Base-by-base conservation (phyloP, 768 basidiomycete genomes). In the Leucogyrophana mollusca region DNA sequence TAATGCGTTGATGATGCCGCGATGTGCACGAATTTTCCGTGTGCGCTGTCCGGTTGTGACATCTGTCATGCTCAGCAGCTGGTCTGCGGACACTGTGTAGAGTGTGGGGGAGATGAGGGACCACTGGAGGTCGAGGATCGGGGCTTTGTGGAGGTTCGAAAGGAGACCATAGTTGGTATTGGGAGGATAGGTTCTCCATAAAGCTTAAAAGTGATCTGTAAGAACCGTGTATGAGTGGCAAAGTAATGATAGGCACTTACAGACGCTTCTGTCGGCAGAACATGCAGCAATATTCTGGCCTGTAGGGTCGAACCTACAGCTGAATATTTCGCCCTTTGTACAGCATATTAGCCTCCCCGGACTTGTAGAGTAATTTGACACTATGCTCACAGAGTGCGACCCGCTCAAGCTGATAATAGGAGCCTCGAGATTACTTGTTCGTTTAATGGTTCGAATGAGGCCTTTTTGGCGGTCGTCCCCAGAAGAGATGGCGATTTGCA, bases 201-300 rank as follows among this genome's bases (percentile, higher is more conserved):
- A 65, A 0, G 93, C 90, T 93, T 39, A 95, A 65, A 0, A 92
- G 90, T 93, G 47, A 41, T 16, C 23, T 39, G 34, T 37, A 23
- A 36, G 40, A 38, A 24, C 21, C 45, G 34, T 10, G 34, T 23
- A 46, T 25, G 43, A 42, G 40, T 10, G 49, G 17, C 46, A 50
- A 22, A 41, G 20, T 46, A 17, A 30, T 21, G 25, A 25, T 1
- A 46, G 16, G 23, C 4, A 82, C 91, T 66, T 57, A 91, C 94
- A 95, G 52, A 98, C 85, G 52, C 85, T 85, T 57, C 90, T 76
- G 68, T 99, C 95, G 2, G 87, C 79, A 11, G 91, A 94, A 60
- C 87, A 91, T 8, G 93, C 93, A 33, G 95, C 96, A 47, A 98
- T 83, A 54, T 90, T 90, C 64, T 94, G 87, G 4, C 96, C 96